Percentiles rank a stretch among this genome's conserved stretches.
phyloP scores from a whole-genome alignment of 305 asterid species.

The Coffea humblotiana region DNA sequence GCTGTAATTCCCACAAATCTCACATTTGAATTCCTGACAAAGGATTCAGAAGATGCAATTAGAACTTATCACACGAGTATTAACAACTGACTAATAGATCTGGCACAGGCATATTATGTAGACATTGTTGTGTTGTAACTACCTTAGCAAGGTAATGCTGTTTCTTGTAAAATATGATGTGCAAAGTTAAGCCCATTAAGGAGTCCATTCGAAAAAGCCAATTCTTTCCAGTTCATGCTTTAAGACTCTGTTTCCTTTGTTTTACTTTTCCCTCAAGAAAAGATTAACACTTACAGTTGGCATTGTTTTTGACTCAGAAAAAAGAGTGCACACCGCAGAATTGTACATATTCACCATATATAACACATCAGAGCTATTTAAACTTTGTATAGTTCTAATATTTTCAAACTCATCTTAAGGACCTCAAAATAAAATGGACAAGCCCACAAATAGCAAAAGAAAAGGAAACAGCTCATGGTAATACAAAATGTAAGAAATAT shows the following conservation, averaged over 20 bases:
- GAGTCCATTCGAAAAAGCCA: background rate
- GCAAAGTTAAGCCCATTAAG: background rate
- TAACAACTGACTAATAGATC: background rate
- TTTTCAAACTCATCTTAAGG: background rate
- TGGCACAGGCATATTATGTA: background rate
- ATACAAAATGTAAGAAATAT: background rate
- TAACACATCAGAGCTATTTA: background rate
- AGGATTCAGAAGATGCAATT: constrained; percentile 1
- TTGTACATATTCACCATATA: background rate
- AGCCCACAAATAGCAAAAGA: background rate
- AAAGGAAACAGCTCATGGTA: background rate
- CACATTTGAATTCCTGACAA: constrained; percentile 94
- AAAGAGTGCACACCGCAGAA: background rate
- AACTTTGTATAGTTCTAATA: background rate
- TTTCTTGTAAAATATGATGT: background rate
- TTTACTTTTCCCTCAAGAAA: too few species aligned
- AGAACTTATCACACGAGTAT: background rate
- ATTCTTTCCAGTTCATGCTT: background rate
- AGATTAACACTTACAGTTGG: background rate
- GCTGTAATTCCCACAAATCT: constrained; percentile 97
- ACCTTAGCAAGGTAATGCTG: background rate
- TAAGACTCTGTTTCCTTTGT: background rate
- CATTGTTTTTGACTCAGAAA: background rate
- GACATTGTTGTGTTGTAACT: background rate
- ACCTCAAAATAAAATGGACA: background rate